Base-by-base conservation (phyloP, 1,284 basidiomycete species). In the Calocybe gambosa region DNA sequence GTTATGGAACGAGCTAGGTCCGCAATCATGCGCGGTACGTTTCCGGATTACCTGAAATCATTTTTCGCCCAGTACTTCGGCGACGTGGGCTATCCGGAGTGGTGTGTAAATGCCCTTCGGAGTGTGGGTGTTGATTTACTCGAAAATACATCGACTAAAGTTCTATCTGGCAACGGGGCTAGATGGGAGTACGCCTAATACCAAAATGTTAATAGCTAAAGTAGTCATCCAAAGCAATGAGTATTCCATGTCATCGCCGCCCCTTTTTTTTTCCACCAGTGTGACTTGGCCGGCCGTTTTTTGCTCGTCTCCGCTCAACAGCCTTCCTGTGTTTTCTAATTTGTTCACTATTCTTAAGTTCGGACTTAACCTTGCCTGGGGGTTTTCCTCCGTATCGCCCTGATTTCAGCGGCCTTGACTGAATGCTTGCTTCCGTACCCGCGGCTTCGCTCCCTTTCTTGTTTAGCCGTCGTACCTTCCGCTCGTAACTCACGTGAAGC, bases 261-360 rank as follows among this genome's bases (percentile, higher is more conserved):
- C 75, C 65, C 56, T 67, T 78, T 48, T 73, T 80, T 50, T 60
- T 64, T 46, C 57, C 62, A 47, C 51, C 49, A 29, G 20, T 46
- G 42, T 63, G 68, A 48, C 62, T 69, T 8, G 84, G 79, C 20
- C 89, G 73, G 18, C 87, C 85, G 60, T 91, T 92, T 70, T 89
- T 91, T 18, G 74, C 78, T 60, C 71, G 79, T 56, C 73, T 77
- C 50, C 76, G 77, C 55, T 88, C 82, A 58, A 67, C 57, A 23
- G 72, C 43, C 59, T 80, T 80, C 50, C 91, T 76, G 21, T 75
- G 67, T 61, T 85, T 93, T 49, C 88, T 77, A 52, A 95, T 93
- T 61, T 93, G 86, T 42, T 90, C 88, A 29, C 80, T 82, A 0
- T 78, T 85, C 69, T 89, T 92, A 61, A 93, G 77, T 64, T 93